Base-by-base conservation (phyloP, 2,329 filamentous ascomycete genomes). In the Diaporthe citri region DNA sequence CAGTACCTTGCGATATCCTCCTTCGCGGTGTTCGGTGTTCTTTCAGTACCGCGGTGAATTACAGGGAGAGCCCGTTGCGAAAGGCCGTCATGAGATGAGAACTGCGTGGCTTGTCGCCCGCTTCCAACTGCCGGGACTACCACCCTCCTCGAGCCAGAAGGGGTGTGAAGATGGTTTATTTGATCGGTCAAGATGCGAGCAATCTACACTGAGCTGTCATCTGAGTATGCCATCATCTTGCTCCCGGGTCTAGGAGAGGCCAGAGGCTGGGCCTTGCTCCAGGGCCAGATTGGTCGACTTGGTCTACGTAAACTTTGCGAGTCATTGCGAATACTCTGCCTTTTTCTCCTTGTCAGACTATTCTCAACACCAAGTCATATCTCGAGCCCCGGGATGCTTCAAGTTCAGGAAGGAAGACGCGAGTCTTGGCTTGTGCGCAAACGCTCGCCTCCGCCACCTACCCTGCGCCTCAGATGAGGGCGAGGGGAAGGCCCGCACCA, bases 61-160 rank as follows among this genome's bases (percentile, higher is more conserved):
- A 52, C 64, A 67, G 15, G 64, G 64, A 67, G 64, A 22, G 34
- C 3, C 46, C 46, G 46, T 67, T 67, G 64, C 64, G 4, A 41
- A 5, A 20, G 3, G 17, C n/a, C 4, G 48, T 51, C 64, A 46
- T 66, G 13, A 34, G 39, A 34, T 41, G 36, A 60, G 67, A n/a
- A 52, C 51, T 62, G 57, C 31, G 64, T 55, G 71, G 48, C 64
- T 67, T 64, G 57, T 52, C 28, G 20, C 51, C n/a, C 17, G 34
- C 56, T 74, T 60, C 57, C 62, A 73, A 71, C 52, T 76, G 59
- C 74, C 74, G 67, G 28, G 28, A 56, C 59, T 57, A 39, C 34
- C 57, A 62, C 36, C 72, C 25, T 60, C 52, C 4, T 13, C 22
- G 22, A 4, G 12, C 7, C 7, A 36, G n/a, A 51, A 39, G 34